Base-by-base conservation (phyloP, 2,329 filamentous ascomycete genomes). In the Alternaria angustiovoidea region DNA sequence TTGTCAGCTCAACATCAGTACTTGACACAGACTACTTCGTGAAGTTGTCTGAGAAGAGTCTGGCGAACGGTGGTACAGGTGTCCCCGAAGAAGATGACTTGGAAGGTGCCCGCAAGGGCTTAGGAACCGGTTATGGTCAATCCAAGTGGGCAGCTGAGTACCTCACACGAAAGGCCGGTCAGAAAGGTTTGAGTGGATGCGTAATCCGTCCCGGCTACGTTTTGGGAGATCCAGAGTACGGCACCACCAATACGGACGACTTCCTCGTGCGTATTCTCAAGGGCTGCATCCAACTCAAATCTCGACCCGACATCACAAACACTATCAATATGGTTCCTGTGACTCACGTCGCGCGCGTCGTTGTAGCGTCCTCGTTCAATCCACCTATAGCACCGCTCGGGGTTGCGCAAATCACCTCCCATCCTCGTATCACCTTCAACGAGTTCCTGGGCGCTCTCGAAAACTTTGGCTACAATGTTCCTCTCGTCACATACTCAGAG, bases 281-380 rank as follows among this genome's bases (percentile, higher is more conserved):
- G 81, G 94, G 93, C 58, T 96, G 93, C 71, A 83, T 96, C 51
- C 94, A 98, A 78, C 83, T 97, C 3, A 82, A 82, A 2, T 84
- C 85, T 3, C 85, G 92, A 0, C 94, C 94, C 1, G 85, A 87
- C 67, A 96, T 97, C 68, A 80, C 84, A 75, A 98, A 97, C 81
- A 92, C 92, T 0, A 88, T 97, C 78, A 98, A 97, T 81, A 88
- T 90, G 77, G 91, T 97, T 0, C 94, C 94, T 0, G 93, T 97
- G 26, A 88, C 88, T 63, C 92, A 96, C 67, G 93, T 97, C 36
- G 87, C 90, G 1, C 85, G 87, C n/a, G 87, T 96, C 7, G 90
- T 96, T 26, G 88, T 93, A 18, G 92, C 93, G 0, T 83, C 89
- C 5, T 85, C 88, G 0, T 84, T 96, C 69, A 85, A 89, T 72